phyloP scores from a whole-genome alignment of 345 rosid genomes.

The Trapa bicornis region DNA sequence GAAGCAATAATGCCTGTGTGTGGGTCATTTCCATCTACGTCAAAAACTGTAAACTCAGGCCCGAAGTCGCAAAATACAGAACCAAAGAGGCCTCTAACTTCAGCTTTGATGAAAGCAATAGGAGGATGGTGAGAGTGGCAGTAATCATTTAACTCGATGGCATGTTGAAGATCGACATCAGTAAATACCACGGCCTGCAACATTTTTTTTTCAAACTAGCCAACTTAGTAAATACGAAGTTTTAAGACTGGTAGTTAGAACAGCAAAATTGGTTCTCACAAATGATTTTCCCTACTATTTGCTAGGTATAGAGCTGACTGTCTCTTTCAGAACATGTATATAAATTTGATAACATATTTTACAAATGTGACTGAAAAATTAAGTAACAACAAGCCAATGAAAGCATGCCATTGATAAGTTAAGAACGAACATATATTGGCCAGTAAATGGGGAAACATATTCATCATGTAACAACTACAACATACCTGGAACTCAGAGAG shows the following conservation, averaged over 20 bases:
- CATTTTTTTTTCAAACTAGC: conserved; percentile 6
- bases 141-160: conserved; percentile 69
- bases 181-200: conserved; percentile 89
- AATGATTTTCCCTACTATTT: neutral
- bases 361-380: neutral
- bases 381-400: neutral
- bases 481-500: conserved; percentile 81
- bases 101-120: conserved; percentile 78
- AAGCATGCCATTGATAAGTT: neutral
- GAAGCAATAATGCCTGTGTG: conserved; percentile 94
- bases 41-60: conserved; percentile 73
- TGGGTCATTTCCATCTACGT: conserved; percentile 94
- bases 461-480: neutral
- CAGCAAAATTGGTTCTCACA: neutral
- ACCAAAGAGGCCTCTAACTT: conserved; percentile 96
- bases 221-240: neutral
- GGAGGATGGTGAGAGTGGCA: conserved; percentile 87
- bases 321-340: neutral
- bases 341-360: neutral
- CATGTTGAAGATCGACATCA: conserved; percentile 58
- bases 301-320: neutral
- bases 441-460: neutral
- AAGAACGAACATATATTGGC: neutral
- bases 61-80: conserved; percentile 95
- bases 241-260: neutral